Base-by-base conservation (phyloP, 1,284 basidiomycete genomes). In the Moniliophthora roreri region DNA sequence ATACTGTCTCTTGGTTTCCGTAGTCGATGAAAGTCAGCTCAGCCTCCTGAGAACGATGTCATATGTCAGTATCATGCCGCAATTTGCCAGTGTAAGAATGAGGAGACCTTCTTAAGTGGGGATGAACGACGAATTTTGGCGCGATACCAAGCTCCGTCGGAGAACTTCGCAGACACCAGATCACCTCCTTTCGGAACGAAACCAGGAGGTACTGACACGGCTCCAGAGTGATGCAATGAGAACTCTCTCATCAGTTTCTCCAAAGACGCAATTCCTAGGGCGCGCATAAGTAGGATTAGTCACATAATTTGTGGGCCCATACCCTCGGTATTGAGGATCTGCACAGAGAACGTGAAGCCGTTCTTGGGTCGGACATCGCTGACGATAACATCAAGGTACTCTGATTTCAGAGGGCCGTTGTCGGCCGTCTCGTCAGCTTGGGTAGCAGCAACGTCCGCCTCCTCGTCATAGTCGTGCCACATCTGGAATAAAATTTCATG, bases 191-290 rank as follows among this genome's bases (percentile, higher is more conserved):
- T 85, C 1, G 94, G 95, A 3, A 77, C 73, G 65, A 93, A 95
- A 48, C 80, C 81, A 24, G 85, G 62, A 0, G 89, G 76, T 4
- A 80, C 66, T 6, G 80, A 70, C 4, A 81, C 69, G 16, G 85
- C 77, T 36, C 82, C 82, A 48, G 84, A 82, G 70, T 97, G 91
- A 69, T 94, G 85, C 36, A 90, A 67, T 2, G 92, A 88, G 65
- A 99, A 95, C 57, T 98, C 95, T 48, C 78, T 78, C 96, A 98
- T 98, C 58, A 99, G 79, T 68, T 89, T 88, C 65, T 98, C 95
- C 53, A 99, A 77, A 13, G 90, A 86, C 6, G 89, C 89, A 53
- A 95, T 94, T 53, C 87, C 90, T 92, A 42, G 23, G 48, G 16
- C 28, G 15, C 10, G 3, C n/a, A 18, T 26, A 13, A 4, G 15